Base-by-base conservation (phyloP, 2,329 filamentous ascomycete species). In the Orbilia brochopaga region DNA sequence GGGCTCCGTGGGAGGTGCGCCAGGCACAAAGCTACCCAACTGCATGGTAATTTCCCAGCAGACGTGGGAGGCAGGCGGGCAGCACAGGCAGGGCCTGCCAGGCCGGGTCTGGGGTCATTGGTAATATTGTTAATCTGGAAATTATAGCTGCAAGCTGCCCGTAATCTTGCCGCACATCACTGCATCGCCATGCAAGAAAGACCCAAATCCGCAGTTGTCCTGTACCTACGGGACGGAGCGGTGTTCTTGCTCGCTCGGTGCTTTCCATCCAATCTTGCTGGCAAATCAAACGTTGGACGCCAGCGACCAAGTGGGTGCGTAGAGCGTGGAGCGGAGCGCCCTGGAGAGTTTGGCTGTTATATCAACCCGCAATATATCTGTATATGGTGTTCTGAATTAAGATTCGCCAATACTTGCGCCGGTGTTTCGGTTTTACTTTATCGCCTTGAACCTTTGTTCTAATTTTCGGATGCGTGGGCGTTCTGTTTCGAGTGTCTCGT, bases 111-210 rank as follows among this genome's bases (percentile, higher is more conserved):
- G 65, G 65, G 65, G 59, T 70, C 23, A 44, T 48, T 48, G 44
- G 44, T 48, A 48, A 48, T 8, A 48, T 48, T 48, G 44, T 23
- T 62, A 64, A 57, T 63, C 58, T 63, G 65, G 65, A 70, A 70
- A 70, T 70, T 70, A 70, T 70, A 59, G 57, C 57, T 63, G 65
- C 65, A 70, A 48, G 53, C 65, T 63, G 59, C 59, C 62, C 59
- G 65, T 55, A 70, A 70, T 70, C 65, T 63, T 63, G 65, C 65
- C 65, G 65, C 51, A 61, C 24, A 54, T 40, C 42, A 23, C 21
- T 17, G 37, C 37, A 42, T 42, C 44, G 19, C 21, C 44, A 5
- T 3, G 44, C 44, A 21, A 19, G 21, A 19, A 21, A 19, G 21
- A 19, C 44, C 44, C n/a, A 42, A 15, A 17, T 13, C 37, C 5